Evolutionary conservation across 2,329 filamentous ascomycete genomes (phyloP).

Genomic region (Ascochyta clinopodiicola): DNA sequence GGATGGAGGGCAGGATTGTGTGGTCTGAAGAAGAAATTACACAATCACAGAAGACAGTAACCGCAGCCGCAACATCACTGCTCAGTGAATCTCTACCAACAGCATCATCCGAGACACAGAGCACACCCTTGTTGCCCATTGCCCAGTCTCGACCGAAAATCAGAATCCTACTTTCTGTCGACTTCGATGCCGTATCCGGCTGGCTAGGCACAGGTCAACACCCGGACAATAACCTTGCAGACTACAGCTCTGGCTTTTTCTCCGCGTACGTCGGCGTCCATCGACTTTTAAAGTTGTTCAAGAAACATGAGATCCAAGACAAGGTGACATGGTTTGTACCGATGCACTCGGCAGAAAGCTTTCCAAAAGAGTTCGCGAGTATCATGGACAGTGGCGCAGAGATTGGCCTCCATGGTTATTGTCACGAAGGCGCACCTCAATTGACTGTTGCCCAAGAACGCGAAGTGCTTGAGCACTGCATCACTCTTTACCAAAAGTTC

Average conservation of each 20-base stretch:
- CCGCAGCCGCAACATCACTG: not conserved
- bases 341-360: conserved; percentile 65
- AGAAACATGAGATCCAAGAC: conserved; percentile 58
- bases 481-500: conserved; percentile 52
- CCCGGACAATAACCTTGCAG: conserved; percentile 61
- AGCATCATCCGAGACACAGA: too few species aligned
- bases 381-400: conserved; percentile 62
- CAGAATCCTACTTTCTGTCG: conserved; percentile 53
- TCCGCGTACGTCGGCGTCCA: conserved; percentile 64
- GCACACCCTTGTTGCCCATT: not conserved
- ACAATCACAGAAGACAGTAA: conserved; percentile 14
- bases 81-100: too few species aligned
- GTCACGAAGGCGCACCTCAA: conserved; percentile 56
- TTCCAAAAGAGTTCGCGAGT: conserved; percentile 58
- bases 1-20: conserved; percentile 59
- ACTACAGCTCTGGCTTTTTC: conserved; percentile 64
- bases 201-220: conserved; percentile 65
- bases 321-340: conserved; percentile 67
- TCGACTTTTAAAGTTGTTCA: conserved; percentile 61
- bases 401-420: conserved; percentile 59
- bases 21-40: conserved; percentile 55
- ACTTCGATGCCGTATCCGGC: conserved; percentile 66
- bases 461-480: conserved; percentile 59
- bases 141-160: conserved; percentile 35
- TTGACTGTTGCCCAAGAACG: conserved; percentile 58